phyloP scores from a whole-genome alignment of 1,284 basidiomycete genomes.

The Boletus mariae region DNA sequence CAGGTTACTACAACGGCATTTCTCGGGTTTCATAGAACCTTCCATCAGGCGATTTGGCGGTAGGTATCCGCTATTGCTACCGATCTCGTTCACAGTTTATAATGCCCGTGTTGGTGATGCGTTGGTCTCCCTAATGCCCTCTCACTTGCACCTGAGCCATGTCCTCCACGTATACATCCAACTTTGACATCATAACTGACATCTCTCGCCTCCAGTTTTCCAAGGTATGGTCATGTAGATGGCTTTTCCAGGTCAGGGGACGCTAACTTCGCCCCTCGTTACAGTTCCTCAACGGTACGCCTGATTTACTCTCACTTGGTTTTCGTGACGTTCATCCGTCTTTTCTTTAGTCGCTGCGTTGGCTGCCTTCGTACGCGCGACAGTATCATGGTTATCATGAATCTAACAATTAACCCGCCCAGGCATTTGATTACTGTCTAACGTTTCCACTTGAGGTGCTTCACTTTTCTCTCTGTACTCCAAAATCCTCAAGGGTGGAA shows the following conservation, averaged over 20 bases:
- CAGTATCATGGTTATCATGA: background rate
- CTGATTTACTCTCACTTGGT: background rate
- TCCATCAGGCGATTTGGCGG: too few relatives aligned
- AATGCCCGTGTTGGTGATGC: background rate
- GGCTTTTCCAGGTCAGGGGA: background rate
- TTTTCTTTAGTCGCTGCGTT: conserved; percentile 20
- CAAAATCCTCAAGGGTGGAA: conserved; percentile 1
- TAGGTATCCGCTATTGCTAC: background rate
- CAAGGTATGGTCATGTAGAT: conserved; percentile 13
- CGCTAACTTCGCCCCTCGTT: background rate
- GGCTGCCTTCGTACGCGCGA: conserved; percentile 17
- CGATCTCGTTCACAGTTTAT: background rate
- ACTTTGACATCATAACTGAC: conserved; percentile 1
- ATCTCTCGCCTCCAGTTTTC: conserved; percentile 18
- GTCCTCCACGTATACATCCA: conserved; percentile 1
- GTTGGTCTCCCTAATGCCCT: background rate
- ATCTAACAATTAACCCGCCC: background rate
- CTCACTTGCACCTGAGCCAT: conserved; percentile 4
- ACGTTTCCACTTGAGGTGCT: conserved; percentile 19
- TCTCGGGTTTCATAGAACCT: too few relatives aligned
- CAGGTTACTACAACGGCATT: background rate
- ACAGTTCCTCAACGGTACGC: conserved; percentile 24
- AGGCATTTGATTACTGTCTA: conserved; percentile 22
- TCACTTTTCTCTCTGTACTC: background rate
- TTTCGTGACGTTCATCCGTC: background rate